Base-by-base conservation (phyloP, 1,139 yeast genomes). In the Zygoascus meyerae region DNA sequence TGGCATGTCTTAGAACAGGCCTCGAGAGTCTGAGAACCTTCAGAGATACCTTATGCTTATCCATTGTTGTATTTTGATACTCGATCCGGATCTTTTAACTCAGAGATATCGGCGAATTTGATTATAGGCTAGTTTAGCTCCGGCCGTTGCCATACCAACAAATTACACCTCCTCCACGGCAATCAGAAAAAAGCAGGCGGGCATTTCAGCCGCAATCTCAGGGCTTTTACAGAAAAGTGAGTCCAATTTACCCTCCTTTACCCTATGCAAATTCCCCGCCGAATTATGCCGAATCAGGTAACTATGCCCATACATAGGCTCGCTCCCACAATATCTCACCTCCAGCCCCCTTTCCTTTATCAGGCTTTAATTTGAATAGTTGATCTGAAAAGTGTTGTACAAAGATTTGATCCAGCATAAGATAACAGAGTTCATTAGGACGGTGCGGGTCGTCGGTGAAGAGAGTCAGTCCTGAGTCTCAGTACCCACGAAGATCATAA, bases 21-120 rank as follows among this genome's bases (percentile, higher is more conserved):
- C 58, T 49, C 6, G 62, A 51, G 40, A 63, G 57, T 40, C 65
- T 55, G 45, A 61, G 57, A 15, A 63, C 62, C 50, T 62, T 60
- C 31, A 64, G 48, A 2, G 52, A 51, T 29, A 56, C 52, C 33
- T 46, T 44, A 46, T 53, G 57, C 38, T 48, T 49, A 21, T 42
- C 45, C 45, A 42, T 42, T 2, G 5, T 16, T 7, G 5, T 38
- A 28, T 5, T 37, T 2, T 9, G 17, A n/a, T 28, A 8, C 3
- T 26, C n/a, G 26, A 28, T 16, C 32, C 26, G 7, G 26, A 21
- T 21, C 26, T 5, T 7, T 21, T 4, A 21, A 7, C 7, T 5
- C 4, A 21, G 26, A 21, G 26, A 21, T 21, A 21, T 21, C 26
- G 26, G 26, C 4, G 26, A 21, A 21, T n/a, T n/a, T n/a, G n/a